Evolutionary conservation across 2,329 filamentous ascomycete genomes (phyloP).

Genomic region (Dryadomyces quercus-mongolicae): DNA sequence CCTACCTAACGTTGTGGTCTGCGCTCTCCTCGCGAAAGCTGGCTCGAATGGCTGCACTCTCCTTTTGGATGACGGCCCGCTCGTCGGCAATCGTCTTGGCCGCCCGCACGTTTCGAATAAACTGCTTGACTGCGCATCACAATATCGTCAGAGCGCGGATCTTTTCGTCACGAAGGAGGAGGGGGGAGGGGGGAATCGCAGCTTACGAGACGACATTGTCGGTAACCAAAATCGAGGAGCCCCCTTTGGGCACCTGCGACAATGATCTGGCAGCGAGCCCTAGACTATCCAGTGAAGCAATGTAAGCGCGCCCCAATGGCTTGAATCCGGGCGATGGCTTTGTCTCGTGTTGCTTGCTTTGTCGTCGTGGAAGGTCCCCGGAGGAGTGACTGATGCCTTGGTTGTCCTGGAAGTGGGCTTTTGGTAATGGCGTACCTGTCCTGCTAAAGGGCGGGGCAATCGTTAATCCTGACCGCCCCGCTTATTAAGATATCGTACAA

Average conservation of each 20-base stretch:
- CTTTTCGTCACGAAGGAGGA: neutral
- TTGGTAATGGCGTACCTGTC: slow-evolving; percentile 2
- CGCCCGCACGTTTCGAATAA: slow-evolving; percentile 97
- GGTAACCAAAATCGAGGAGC: slow-evolving; percentile 1
- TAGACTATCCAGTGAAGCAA: neutral
- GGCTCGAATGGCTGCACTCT: slow-evolving; percentile 92
- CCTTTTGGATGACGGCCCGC: slow-evolving; percentile 95
- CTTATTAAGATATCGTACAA: neutral
- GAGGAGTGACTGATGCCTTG: slow-evolving; percentile 3
- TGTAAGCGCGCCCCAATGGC: neutral
- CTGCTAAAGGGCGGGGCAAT: slow-evolving; percentile 9
- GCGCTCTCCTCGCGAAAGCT: slow-evolving; percentile 96
- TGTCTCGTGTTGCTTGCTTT: neutral
- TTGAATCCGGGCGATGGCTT: neutral
- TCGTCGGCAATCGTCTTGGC: slow-evolving; percentile 99
- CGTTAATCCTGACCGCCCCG: slow-evolving; percentile 11
- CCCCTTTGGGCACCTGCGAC: slow-evolving; percentile 4
- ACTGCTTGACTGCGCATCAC: slow-evolving; percentile 79
- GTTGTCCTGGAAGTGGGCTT: neutral
- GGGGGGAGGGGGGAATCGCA: neutral
- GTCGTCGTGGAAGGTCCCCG: neutral
- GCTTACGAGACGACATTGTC: slow-evolving; percentile 13
- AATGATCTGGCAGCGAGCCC: neutral
- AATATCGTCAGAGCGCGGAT: neutral
- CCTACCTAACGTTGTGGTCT: slow-evolving; percentile 76